Conservation (phyloP, 805 yeast species). For the Yamadazyma ubonensis region DNA sequence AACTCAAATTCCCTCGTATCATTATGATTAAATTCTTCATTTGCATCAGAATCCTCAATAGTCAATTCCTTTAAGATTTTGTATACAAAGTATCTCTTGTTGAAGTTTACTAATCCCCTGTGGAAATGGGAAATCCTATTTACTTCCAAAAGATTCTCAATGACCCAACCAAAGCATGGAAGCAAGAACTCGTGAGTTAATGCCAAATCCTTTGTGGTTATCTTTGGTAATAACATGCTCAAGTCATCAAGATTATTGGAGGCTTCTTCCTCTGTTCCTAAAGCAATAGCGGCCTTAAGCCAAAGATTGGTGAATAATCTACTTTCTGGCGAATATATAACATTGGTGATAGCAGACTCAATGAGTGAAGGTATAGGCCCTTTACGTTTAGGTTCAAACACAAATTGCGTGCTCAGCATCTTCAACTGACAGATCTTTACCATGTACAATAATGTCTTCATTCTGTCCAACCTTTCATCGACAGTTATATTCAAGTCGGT, state of each 20-base stretch:
- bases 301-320: slow-evolving; percentile 68
- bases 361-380: slow-evolving; percentile 70
- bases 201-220: slow-evolving; percentile 27
- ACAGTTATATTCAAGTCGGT: slow-evolving; percentile 57
- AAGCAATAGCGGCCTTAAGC: slow-evolving; percentile 52
- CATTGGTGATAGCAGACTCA: slow-evolving; percentile 74
- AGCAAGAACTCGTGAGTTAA: slow-evolving; percentile 50
- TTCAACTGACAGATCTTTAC: slow-evolving; percentile 64
- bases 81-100: slow-evolving; percentile 53
- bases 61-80: slow-evolving; percentile 39
- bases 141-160: slow-evolving; percentile 70
- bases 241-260: slow-evolving; percentile 26
- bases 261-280: slow-evolving; percentile 17
- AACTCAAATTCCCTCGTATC: slow-evolving; percentile 50
- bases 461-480: slow-evolving; percentile 62
- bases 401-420: slow-evolving; percentile 52
- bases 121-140: slow-evolving; percentile 71
- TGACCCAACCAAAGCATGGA: slow-evolving; percentile 91
- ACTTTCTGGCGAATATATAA: slow-evolving; percentile 78
- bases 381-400: slow-evolving; percentile 31
- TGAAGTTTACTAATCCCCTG: slow-evolving; percentile 71
- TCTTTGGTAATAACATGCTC: slow-evolving; percentile 30
- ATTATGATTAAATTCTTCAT: slow-evolving; percentile 24
- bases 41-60: slow-evolving; percentile 28
- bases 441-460: slow-evolving; percentile 66